A percentile compares a stretch with the other conserved stretches of the same genome.
Conservation (phyloP, 139 green algal species). For the Picochlorum sp. region DNA sequence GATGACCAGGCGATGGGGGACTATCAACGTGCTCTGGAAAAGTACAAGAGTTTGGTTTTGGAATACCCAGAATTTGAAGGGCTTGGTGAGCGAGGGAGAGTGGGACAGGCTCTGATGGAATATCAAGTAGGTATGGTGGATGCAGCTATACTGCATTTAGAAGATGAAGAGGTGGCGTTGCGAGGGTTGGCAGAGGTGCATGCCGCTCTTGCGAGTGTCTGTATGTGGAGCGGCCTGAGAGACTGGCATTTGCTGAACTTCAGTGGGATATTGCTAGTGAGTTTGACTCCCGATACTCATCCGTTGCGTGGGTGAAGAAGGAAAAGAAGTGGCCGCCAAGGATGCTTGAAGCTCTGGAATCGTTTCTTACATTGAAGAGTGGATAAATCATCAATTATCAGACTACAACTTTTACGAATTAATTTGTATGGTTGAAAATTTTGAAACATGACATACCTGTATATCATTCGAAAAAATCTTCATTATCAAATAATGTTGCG, state of each 20-base stretch:
- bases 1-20: not conserved
- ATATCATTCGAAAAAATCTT: not conserved
- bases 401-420: no score
- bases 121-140: conserved; percentile 44
- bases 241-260: conserved; percentile 37
- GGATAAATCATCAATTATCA: not conserved
- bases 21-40: not conserved
- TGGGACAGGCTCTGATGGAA: conserved; percentile 47
- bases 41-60: not conserved
- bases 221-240: conserved; percentile 35
- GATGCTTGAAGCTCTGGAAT: conserved; percentile 42
- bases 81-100: conserved; percentile 43
- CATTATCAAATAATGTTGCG: not conserved
- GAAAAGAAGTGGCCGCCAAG: conserved; percentile 53
- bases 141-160: conserved; percentile 42
- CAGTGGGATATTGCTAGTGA: conserved; percentile 52
- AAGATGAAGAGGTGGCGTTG: conserved; percentile 46
- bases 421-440: no score
- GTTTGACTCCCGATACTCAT: conserved; percentile 49
- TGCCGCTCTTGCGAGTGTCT: conserved; percentile 56
- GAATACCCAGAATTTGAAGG: conserved; percentile 40
- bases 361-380: conserved; percentile 25
- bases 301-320: conserved; percentile 41
- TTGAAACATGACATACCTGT: no score
- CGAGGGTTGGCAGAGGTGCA: conserved; percentile 51